Evolutionary conservation across 306 rosid species (phyloP).

Genomic region (Phaseolus lunatus): DNA sequence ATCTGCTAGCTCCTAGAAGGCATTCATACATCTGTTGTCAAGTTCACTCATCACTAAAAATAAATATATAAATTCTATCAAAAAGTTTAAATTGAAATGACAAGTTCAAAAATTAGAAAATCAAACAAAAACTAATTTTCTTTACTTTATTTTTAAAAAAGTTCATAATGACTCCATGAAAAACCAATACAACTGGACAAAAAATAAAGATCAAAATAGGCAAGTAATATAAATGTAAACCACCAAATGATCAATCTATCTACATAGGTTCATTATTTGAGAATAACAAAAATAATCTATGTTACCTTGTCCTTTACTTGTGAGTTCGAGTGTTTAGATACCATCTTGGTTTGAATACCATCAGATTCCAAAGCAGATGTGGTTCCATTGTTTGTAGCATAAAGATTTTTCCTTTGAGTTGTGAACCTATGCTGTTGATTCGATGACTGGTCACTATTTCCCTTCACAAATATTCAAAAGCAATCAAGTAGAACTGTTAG

Average conservation of each 20-base stretch:
- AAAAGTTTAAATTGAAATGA: slow-evolving; percentile 26
- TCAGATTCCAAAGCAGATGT: slow-evolving; percentile 53
- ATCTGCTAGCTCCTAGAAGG: slow-evolving; percentile 99
- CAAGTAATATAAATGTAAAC: slow-evolving; percentile 18
- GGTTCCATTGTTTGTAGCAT: slow-evolving; percentile 66
- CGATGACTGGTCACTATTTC: slow-evolving; percentile 66
- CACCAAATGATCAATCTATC: slow-evolving; percentile 35
- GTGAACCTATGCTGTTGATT: slow-evolving; percentile 63
- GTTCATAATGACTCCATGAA: slow-evolving; percentile 17
- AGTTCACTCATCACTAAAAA: slow-evolving; percentile 85
- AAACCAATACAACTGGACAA: background rate
- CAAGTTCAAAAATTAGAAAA: slow-evolving; percentile 1
- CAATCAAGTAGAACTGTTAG: slow-evolving; percentile 25
- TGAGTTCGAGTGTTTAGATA: slow-evolving; percentile 58
- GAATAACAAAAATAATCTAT: slow-evolving; percentile 46
- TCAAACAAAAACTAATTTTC: background rate
- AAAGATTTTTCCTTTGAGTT: slow-evolving; percentile 60
- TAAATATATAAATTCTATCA: slow-evolving; percentile 40
- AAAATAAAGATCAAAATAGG: background rate
- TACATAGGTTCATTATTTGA: slow-evolving; percentile 3
- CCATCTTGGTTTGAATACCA: slow-evolving; percentile 56
- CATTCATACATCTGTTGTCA: slow-evolving; percentile 98
- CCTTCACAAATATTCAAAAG: slow-evolving; percentile 58
- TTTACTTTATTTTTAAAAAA: background rate
- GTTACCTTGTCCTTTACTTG: slow-evolving; percentile 69